These are phyloP conservation scores for Leucocoprinus leucothites DNA, from an alignment of 768 basidiomycete species.

Conservation along the genomic window DNA sequence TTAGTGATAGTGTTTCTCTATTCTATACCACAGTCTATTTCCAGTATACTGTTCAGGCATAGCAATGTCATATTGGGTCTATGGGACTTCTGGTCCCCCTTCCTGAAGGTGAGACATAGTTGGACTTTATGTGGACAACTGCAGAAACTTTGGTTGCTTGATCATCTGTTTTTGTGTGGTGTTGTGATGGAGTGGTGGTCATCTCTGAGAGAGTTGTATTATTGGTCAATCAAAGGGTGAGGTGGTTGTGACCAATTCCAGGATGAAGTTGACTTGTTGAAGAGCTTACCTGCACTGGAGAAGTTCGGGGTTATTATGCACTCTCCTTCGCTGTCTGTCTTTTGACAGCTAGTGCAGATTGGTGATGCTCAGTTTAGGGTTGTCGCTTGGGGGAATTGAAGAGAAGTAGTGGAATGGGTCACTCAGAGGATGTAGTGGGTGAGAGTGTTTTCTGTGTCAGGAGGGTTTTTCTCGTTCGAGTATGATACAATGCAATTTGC, in stretches of 20 bases:
- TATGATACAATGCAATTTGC: too few species aligned
- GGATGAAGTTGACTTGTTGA: not conserved
- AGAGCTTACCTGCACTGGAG: not conserved
- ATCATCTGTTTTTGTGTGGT: not conserved
- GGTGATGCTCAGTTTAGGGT: not conserved
- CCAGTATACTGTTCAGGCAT: too few species aligned
- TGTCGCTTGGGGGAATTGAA: not conserved
- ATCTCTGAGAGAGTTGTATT: conserved; percentile 4
- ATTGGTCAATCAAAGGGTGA: conserved; percentile 2
- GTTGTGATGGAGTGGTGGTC: conserved; percentile 2
- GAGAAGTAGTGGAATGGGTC: conserved; percentile 3
- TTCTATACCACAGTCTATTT: too few species aligned
- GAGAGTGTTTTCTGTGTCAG: too few species aligned
- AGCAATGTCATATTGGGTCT: conserved; percentile 8
- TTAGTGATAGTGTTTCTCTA: too few species aligned
- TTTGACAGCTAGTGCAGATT: not conserved
- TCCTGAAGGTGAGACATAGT: not conserved
- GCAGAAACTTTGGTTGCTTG: conserved; percentile 1
- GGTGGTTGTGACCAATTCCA: not conserved
- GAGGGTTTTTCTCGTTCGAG: too few species aligned
- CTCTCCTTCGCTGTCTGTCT: not conserved
- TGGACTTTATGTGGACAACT: not conserved
- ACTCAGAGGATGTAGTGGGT: not conserved
- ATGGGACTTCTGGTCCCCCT: conserved; percentile 6
- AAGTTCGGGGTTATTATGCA: not conserved